Base-by-base conservation (phyloP, 2,329 filamentous ascomycete genomes). In the Dothistroma septosporum region DNA sequence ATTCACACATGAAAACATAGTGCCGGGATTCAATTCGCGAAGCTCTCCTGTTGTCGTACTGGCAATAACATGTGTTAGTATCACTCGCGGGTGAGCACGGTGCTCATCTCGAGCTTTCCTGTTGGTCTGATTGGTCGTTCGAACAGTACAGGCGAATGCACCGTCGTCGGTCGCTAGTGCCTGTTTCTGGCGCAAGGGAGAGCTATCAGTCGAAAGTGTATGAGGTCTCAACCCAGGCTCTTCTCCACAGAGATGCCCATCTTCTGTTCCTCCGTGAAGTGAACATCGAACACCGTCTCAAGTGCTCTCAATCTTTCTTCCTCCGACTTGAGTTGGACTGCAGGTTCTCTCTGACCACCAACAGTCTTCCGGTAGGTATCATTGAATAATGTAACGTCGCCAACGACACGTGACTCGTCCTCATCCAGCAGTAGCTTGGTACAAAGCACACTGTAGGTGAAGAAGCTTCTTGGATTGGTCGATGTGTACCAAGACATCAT, bases 401-500 rank as follows among this genome's bases (percentile, higher is more conserved):
- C 76, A 1, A 73, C 61, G 54, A 78, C 60, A 56, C 75, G 63
- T 50, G 75, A 61, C 60, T 73, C 68, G 1, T 69, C 72, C 21
- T 76, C 67, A 28, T 72, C 71, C 59, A 84, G 69, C 61, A 87
- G 74, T 73, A 86, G 85, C 71, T 77, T 81, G 56, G 80, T 76
- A 59, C 83, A 79, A 21, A 87, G 70, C 37, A 87, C 72, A 2
- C 70, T 78, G 58, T 78, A 75, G 11, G 80, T 83, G 71, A 88
- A 87, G 70, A 80, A 83, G 59, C 78, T 82, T 32, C 72, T 70
- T 22, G 76, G 73, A 58, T 74, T 76, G 49, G 78, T 79, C 64
- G 82, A 84, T 0, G 82, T 84, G 52, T 70, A 82, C 66, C 77
- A 83, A 71, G 84, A 88, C 77, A 87, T 78, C 6, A 87, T 76